These are phyloP conservation scores for Stachybotrys chartarum DNA, from an alignment of 2,329 filamentous ascomycete genomes.

Conservation along the genomic window DNA sequence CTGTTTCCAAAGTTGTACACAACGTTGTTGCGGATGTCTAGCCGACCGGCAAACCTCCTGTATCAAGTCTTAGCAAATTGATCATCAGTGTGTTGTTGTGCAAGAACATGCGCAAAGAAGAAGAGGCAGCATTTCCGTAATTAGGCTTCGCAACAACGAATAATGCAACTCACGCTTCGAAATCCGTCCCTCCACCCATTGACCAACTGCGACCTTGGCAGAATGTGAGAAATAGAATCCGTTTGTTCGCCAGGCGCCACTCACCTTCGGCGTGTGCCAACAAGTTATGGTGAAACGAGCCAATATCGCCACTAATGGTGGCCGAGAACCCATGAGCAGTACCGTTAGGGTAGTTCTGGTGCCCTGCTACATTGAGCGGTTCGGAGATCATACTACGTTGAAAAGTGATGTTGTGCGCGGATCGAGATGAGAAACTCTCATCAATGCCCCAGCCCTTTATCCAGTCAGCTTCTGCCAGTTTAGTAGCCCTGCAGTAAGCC, in stretches of 20 bases:
- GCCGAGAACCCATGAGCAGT: conserved; percentile 18
- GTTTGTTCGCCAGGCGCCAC: background rate
- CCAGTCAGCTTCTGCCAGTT: background rate
- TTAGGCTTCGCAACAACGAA: too few species aligned
- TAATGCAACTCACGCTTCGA: conserved; percentile 6
- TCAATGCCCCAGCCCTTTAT: conserved; percentile 22
- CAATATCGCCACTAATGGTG: conserved; percentile 23
- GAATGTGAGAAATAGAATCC: background rate
- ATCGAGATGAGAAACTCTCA: conserved; percentile 24
- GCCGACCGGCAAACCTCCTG: conserved; percentile 18
- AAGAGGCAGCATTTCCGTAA: too few species aligned
- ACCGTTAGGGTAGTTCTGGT: conserved; percentile 26
- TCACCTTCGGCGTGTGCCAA: conserved; percentile 18
- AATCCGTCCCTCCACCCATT: conserved; percentile 22
- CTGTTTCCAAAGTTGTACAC: conserved; percentile 26
- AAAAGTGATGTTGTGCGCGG: conserved; percentile 24
- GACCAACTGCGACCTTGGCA: conserved; percentile 21
- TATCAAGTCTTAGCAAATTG: background rate
- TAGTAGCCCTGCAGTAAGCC: background rate
- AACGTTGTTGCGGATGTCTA: conserved; percentile 27
- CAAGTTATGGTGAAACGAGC: conserved; percentile 27
- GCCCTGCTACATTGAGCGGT: conserved; percentile 25
- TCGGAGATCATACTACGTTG: conserved; percentile 27
- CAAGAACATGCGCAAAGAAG: too few species aligned
- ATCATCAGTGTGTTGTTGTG: too few species aligned